A percentile compares a stretch with the other conserved stretches of the same genome.
Evolutionary conservation across 106 monocot genomes (phyloP).

Genomic region (Platanthera zijinensis): DNA sequence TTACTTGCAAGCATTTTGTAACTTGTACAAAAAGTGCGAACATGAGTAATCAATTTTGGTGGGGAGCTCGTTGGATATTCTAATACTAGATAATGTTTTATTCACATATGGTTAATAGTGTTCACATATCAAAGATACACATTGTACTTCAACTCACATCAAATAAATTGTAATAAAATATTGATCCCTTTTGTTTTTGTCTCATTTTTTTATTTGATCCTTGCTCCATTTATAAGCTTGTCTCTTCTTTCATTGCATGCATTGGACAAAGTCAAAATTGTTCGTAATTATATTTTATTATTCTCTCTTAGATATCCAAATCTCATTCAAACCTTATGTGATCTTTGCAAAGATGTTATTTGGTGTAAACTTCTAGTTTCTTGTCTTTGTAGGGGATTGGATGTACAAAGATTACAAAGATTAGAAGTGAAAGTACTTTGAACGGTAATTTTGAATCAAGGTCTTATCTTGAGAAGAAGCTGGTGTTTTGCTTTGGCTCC

Average conservation of each 20-base stretch:
- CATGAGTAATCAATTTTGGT: too few species aligned
- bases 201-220: background rate
- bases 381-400: constrained; percentile 62
- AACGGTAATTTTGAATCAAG: constrained; percentile 82
- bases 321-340: background rate
- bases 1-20: too few species aligned
- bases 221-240: background rate
- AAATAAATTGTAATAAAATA: too few species aligned
- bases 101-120: too few species aligned
- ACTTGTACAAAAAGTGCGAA: too few species aligned
- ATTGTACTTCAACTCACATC: too few species aligned
- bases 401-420: constrained; percentile 79
- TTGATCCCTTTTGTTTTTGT: background rate
- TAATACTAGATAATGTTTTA: too few species aligned
- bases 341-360: background rate
- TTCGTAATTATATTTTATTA: background rate
- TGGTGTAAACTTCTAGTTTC: background rate
- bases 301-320: background rate
- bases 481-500: constrained; percentile 90
- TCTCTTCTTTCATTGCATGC: background rate
- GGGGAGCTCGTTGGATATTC: too few species aligned
- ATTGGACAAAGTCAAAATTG: background rate
- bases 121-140: too few species aligned
- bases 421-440: constrained; percentile 49
- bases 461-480: constrained; percentile 79